phyloP scores from a whole-genome alignment of 2,329 filamentous ascomycete genomes.

The Stenocarpella maydis region DNA sequence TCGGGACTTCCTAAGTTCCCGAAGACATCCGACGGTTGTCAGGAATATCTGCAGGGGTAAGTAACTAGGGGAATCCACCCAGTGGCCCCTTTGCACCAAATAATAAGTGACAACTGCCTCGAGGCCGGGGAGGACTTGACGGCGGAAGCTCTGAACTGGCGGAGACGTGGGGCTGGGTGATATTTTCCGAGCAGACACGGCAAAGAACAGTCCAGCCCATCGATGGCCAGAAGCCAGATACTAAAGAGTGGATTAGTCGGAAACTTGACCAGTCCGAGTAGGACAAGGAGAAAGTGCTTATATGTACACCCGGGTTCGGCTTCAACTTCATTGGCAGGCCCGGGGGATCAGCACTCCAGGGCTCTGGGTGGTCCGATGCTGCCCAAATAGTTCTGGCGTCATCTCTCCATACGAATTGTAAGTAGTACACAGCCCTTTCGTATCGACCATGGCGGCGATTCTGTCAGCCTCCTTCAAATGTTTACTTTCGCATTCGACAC shows the following conservation, averaged over 20 bases:
- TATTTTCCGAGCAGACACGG: no score
- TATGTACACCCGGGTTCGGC: neutral
- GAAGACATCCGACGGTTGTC: no score
- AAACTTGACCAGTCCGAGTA: neutral
- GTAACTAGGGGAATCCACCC: no score
- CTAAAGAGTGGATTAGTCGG: neutral
- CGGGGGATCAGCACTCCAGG: slow-evolving; percentile 1
- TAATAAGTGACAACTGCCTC: no score
- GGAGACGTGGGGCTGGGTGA: no score
- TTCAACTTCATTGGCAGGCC: neutral
- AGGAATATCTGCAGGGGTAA: no score
- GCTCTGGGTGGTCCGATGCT: neutral
- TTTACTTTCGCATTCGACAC: neutral
- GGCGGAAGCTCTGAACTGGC: no score
- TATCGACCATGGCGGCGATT: neutral
- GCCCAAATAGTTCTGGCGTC: neutral
- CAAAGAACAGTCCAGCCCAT: neutral
- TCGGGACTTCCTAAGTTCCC: no score
- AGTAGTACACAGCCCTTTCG: neutral
- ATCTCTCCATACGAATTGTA: slow-evolving; percentile 4
- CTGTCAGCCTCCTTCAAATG: no score
- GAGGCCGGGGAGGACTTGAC: no score
- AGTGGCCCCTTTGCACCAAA: no score
- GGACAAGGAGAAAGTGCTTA: no score
- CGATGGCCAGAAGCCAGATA: neutral